Conservation (phyloP, 2,329 filamentous ascomycete genomes). For the Nannizziopsis barbatae region DNA sequence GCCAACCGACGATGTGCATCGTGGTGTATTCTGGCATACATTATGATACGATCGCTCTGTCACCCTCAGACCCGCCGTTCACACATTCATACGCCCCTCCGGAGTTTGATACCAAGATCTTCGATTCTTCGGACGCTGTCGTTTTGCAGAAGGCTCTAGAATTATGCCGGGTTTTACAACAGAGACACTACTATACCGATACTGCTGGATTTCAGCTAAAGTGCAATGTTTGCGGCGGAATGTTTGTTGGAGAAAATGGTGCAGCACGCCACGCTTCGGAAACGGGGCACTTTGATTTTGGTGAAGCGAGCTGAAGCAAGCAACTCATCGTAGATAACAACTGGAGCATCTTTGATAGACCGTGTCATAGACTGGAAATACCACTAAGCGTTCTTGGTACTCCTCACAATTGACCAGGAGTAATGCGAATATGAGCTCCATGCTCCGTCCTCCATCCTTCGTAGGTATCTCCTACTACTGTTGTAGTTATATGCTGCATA, state of each 20-base stretch:
- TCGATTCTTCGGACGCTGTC: slow-evolving; percentile 48
- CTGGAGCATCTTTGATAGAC: too few species aligned
- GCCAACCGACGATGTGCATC: slow-evolving; percentile 56
- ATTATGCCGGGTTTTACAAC: slow-evolving; percentile 55
- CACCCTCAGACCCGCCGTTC: slow-evolving; percentile 48
- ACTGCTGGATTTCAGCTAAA: slow-evolving; percentile 66
- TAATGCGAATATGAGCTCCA: too few species aligned
- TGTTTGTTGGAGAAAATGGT: slow-evolving; percentile 37
- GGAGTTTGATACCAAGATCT: slow-evolving; percentile 68
- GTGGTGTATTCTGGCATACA: slow-evolving; percentile 87
- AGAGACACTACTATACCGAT: slow-evolving; percentile 77
- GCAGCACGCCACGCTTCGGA: slow-evolving; percentile 37
- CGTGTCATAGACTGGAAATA: too few species aligned
- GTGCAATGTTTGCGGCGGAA: slow-evolving; percentile 52
- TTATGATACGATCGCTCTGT: slow-evolving; percentile 79
- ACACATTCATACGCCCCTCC: slow-evolving; percentile 50
- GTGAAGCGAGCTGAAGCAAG: slow-evolving; percentile 30
- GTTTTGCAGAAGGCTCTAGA: slow-evolving; percentile 51
- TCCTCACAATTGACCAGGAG: too few species aligned
- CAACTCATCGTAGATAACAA: too few species aligned
- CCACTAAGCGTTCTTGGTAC: too few species aligned
- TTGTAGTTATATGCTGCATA: too few species aligned
- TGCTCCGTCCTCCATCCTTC: too few species aligned
- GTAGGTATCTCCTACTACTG: too few species aligned
- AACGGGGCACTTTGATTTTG: slow-evolving; percentile 41